Evolutionary conservation across 805 yeast genomes (phyloP), one percentile per base, ranked within the genome.

Genomic region (Kluyveromyces aestuarii): DNA sequence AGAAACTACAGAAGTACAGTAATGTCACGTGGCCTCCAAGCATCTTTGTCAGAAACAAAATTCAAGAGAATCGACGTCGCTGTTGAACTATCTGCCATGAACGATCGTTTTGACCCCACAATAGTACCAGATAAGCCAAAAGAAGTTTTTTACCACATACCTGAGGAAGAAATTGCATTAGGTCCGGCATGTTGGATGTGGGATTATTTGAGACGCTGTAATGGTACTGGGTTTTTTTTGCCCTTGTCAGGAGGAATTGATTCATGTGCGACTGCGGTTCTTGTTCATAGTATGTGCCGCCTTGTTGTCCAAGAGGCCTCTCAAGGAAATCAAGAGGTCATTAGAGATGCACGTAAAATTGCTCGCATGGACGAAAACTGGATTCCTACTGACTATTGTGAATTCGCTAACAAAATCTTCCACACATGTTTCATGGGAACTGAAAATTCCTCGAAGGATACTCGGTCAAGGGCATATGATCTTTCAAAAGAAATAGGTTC

Each of bases 161-260:
- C 99, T 2, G 96, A 90, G 60, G 97, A 93, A 68, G 99, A 93
- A 67, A 91, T 93, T 55, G 97, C 98, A 0, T 72, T 87, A 41
- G 99, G 99, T 0, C 99, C 99, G 0, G 99, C 99, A 0, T 93
- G 99, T 66, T 93, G 99, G 99, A 68, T 93, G 54, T 93, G 99
- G 99, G 99, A 93, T 66, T 93, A 93, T 61, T 74, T 93, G 50
- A 79, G 99, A 64, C 77, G 99, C 54, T 87, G 95, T 56, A 80
- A 79, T 55, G 86, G 93, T 46, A 87, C 89, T 0, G 99, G 99
- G 0, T 93, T 75, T 64, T 95, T 93, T 67, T 72, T 93, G 42
- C 98, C 99, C 0, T 72, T 93, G 45, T 84, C 95, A 64, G 99
- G 99, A 17, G 99, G 99, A 45, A 91, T 93, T 54, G 99, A 93